Percentiles rank a stretch among this genome's conserved stretches.
Evolutionary conservation across 1,284 basidiomycete species (phyloP).

Genomic region (Somion occarium): DNA sequence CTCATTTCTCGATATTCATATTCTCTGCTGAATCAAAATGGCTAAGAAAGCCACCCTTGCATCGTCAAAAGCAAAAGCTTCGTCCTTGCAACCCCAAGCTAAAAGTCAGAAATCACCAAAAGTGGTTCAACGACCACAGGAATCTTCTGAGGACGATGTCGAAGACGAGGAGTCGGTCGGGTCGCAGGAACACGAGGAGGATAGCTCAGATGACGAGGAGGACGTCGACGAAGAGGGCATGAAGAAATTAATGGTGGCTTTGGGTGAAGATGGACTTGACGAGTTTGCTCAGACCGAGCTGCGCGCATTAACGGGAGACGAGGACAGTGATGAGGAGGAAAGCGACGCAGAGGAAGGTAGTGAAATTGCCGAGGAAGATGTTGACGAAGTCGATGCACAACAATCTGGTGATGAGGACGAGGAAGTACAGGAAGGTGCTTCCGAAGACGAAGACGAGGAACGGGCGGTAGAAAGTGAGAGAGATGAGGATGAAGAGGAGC

Average conservation of each 20-base stretch:
- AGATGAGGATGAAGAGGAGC: constrained; percentile 30
- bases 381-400: constrained; percentile 17
- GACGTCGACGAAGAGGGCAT: constrained; percentile 63
- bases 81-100: background rate
- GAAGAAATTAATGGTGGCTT: constrained; percentile 58
- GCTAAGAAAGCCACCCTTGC: background rate
- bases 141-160: background rate
- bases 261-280: constrained; percentile 65
- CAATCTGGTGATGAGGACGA: constrained; percentile 16
- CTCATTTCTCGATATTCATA: background rate
- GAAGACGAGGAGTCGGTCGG: constrained; percentile 1
- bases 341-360: constrained; percentile 22
- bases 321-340: constrained; percentile 32
- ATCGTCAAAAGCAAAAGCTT: background rate
- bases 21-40: background rate
- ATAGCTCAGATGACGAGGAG: constrained; percentile 34
- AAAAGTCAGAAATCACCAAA: background rate
- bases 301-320: constrained; percentile 32
- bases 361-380: constrained; percentile 24
- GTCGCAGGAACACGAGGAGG: constrained; percentile 12
- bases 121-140: background rate
- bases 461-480: constrained; percentile 25
- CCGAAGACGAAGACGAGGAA: constrained; percentile 29
- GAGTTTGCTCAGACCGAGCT: constrained; percentile 56
- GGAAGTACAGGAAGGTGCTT: constrained; percentile 19